Evolutionary conservation across 257 asterid species (phyloP).

Genomic region (Schizonepeta tenuifolia): DNA sequence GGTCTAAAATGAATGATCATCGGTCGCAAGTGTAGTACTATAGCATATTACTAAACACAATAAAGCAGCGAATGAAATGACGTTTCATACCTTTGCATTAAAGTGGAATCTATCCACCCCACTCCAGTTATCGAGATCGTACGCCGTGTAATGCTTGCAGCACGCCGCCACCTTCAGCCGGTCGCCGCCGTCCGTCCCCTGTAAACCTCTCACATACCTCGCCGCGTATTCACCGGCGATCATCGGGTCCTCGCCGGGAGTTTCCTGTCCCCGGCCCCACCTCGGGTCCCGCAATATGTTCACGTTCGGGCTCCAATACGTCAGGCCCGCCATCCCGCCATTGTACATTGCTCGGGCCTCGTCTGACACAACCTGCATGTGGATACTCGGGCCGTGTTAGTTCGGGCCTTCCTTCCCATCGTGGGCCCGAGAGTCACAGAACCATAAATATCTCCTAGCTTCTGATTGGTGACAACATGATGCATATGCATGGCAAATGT

Average conservation of each 20-base stretch:
- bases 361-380: constrained; percentile 83
- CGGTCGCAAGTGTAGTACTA: too few species aligned
- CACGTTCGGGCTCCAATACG: constrained; percentile 93
- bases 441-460: not conserved
- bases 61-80: not conserved
- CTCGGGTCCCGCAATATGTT: constrained; percentile 86
- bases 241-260: constrained; percentile 89
- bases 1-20: too few species aligned
- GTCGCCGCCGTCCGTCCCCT: constrained; percentile 62
- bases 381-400: not conserved
- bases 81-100: constrained; percentile 64
- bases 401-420: constrained; percentile 1
- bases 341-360: constrained; percentile 94
- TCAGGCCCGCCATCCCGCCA: constrained; percentile 76
- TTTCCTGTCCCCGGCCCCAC: constrained; percentile 96
- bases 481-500: not conserved
- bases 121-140: constrained; percentile 84
- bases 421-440: constrained; percentile 35
- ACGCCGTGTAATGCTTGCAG: constrained; percentile 91
- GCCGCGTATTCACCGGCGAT: constrained; percentile 72
- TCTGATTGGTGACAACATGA: constrained; percentile 27
- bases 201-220: constrained; percentile 71
- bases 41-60: not conserved
- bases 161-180: constrained; percentile 86
- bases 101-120: constrained; percentile 84